Evolutionary conservation across 1,284 basidiomycete genomes (phyloP).

Genomic region (Rhodotorula sp.): DNA sequence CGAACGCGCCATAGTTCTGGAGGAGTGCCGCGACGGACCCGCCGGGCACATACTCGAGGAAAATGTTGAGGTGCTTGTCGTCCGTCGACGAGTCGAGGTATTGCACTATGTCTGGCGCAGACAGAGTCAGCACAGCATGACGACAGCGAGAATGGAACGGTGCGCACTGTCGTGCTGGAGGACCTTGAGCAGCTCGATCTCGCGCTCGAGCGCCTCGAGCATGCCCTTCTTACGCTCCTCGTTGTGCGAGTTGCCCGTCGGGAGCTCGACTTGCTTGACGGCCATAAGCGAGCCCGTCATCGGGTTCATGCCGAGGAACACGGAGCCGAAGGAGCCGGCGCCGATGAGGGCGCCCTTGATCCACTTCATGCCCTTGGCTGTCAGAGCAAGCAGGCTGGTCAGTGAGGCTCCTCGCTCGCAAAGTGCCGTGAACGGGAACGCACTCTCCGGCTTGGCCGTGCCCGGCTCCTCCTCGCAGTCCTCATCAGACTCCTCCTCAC

Average conservation of each 20-base stretch:
- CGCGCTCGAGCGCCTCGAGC: conserved; percentile 90
- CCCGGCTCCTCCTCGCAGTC: conserved; percentile 45
- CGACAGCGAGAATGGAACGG: not conserved
- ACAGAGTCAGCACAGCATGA: too few relatives aligned
- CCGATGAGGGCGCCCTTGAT: conserved; percentile 98
- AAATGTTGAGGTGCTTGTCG: conserved; percentile 89
- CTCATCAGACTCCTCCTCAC: conserved; percentile 47
- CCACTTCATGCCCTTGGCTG: conserved; percentile 63
- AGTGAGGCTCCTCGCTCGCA: too few relatives aligned
- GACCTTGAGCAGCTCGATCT: conserved; percentile 94
- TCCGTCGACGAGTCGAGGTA: conserved; percentile 89
- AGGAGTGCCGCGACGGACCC: conserved; percentile 92
- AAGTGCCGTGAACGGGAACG: not conserved
- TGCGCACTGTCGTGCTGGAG: conserved; percentile 76
- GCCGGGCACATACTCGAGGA: conserved; percentile 97
- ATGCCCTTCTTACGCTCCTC: conserved; percentile 93
- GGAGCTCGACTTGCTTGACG: conserved; percentile 97
- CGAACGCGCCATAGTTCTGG: conserved; percentile 93
- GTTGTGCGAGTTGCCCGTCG: conserved; percentile 79
- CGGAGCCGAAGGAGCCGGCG: conserved; percentile 91
- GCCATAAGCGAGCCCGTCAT: conserved; percentile 93
- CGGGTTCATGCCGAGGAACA: conserved; percentile 95
- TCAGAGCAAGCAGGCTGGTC: not conserved
- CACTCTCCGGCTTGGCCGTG: conserved; percentile 29
- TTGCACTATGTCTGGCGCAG: conserved; percentile 75